Evolutionary conservation across 2,329 filamentous ascomycete species (phyloP), one percentile per base, ranked within the genome.

Genomic region (Pleomassaria siparia): DNA sequence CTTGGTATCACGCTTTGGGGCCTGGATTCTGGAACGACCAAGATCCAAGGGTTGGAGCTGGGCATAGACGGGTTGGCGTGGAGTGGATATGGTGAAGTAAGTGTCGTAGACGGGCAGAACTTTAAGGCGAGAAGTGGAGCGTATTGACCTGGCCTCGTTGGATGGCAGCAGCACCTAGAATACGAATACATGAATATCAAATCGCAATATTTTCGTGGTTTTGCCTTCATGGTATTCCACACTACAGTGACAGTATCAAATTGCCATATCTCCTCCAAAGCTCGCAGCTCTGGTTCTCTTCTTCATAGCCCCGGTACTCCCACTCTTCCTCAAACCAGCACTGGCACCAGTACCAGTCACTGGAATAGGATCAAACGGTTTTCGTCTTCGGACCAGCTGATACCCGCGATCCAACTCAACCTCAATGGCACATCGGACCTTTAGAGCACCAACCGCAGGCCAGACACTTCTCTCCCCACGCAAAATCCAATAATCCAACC

Each of bases 381-480:
- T 74, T 40, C 71, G 44, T 40, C 86, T 80, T 50, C 89, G 77
- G 0, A 92, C 87, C 47, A 87, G 76, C 69, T 95, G 88, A 69
- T 95, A 96, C 0, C 89, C 88, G 39, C 85, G 77, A 67, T 96
- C 91, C 10, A 97, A 76, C 66, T 95, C 91, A 46, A 91, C 86
- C 70, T 97, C 92, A 7, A 97, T 81, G 4, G 86, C 87, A 69
- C 89, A 94, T 6, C 92, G 77, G 6, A 95, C 85, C 59, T 87
- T 86, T 51, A 97, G 72, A 12, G 91, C 89, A 25, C 85, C 85
- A 2, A 96, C 83, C 2, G 90, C 89, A 0, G 91, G 92, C 91
- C 92, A 97, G 0, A 96, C 90, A 56, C 88, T 91, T 52, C 85
- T 76, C 72, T 97, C 92, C 1, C 92, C 92, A 45, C 87, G 80